phyloP scores from a whole-genome alignment of 1,139 yeast species.

The Nakaseomyces delphensis region DNA sequence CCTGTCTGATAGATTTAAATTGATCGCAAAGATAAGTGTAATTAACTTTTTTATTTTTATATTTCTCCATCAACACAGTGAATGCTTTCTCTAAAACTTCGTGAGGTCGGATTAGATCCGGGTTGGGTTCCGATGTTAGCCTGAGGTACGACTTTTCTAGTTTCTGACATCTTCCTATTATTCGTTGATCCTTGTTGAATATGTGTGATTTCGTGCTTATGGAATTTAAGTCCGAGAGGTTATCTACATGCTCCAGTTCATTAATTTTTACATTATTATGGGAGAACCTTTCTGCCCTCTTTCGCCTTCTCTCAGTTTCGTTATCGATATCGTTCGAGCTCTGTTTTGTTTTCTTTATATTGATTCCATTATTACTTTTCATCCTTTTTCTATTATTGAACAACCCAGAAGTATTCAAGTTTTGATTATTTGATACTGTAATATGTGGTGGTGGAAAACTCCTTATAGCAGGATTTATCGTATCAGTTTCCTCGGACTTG shows the following conservation, averaged over 20 bases:
- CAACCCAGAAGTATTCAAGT: background rate
- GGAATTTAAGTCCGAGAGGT: constrained; percentile 28
- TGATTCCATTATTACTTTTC: background rate
- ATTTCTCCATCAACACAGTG: constrained; percentile 46
- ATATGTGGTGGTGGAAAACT: background rate
- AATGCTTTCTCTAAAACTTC: constrained; percentile 51
- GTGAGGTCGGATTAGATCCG: constrained; percentile 71
- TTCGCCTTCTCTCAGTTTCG: constrained; percentile 21
- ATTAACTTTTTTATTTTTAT: constrained; percentile 41
- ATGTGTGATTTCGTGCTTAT: constrained; percentile 27
- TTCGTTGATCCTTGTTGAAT: constrained; percentile 31
- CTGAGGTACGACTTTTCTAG: constrained; percentile 76
- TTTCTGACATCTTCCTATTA: constrained; percentile 57
- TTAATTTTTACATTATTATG: constrained; percentile 9
- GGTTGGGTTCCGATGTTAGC: constrained; percentile 87
- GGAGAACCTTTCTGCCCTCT: constrained; percentile 27
- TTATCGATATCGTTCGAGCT: constrained; percentile 7
- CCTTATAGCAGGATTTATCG: background rate
- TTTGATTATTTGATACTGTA: background rate
- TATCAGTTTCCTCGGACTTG: background rate
- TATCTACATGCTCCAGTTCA: constrained; percentile 22
- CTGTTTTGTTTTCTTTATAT: background rate
- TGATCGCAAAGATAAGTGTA: constrained; percentile 83
- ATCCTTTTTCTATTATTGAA: background rate
- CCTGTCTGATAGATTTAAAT: constrained; percentile 85